Conservation (phyloP, 2,329 filamentous ascomycete species). For the Sclerotinia sclerotiorum region DNA sequence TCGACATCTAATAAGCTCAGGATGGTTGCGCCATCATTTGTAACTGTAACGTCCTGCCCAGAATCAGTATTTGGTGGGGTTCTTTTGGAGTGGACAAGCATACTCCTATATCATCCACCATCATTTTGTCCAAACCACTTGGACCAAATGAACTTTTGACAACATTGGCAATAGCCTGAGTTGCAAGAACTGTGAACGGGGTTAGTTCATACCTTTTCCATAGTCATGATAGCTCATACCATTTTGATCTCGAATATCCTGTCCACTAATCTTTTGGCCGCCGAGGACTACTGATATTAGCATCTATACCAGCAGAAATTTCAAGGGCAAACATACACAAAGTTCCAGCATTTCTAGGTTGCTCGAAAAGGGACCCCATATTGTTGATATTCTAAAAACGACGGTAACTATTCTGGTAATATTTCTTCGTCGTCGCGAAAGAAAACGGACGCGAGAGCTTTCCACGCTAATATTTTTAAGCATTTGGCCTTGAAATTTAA, state of each 20-base stretch:
- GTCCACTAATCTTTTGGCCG: constrained; percentile 93
- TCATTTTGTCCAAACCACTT: constrained; percentile 98
- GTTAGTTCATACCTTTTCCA: constrained; percentile 27
- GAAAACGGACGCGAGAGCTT: constrained; percentile 26
- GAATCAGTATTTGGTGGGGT: constrained; percentile 31
- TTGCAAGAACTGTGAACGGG: constrained; percentile 70
- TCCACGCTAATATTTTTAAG: constrained; percentile 25
- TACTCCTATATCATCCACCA: constrained; percentile 99
- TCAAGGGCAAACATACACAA: constrained; percentile 62
- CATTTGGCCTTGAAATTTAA: constrained; percentile 22
- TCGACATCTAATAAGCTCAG: constrained; percentile 93
- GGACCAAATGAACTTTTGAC: constrained; percentile 98
- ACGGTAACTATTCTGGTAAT: constrained; percentile 6
- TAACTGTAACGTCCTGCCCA: constrained; percentile 87
- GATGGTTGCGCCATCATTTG: constrained; percentile 97
- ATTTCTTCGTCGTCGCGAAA: constrained; percentile 22
- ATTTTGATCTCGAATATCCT: constrained; percentile 97
- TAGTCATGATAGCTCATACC: constrained; percentile 51
- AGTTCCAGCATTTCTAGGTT: constrained; percentile 86
- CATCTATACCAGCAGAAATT: constrained; percentile 12
- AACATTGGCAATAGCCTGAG: constrained; percentile 96
- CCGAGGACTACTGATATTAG: constrained; percentile 67
- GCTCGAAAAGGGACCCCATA: constrained; percentile 97
- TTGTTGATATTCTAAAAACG: constrained; percentile 44
- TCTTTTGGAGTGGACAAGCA: constrained; percentile 38